Conservation (phyloP, 2,329 filamentous ascomycete genomes). For the Apiospora saccharicola region DNA sequence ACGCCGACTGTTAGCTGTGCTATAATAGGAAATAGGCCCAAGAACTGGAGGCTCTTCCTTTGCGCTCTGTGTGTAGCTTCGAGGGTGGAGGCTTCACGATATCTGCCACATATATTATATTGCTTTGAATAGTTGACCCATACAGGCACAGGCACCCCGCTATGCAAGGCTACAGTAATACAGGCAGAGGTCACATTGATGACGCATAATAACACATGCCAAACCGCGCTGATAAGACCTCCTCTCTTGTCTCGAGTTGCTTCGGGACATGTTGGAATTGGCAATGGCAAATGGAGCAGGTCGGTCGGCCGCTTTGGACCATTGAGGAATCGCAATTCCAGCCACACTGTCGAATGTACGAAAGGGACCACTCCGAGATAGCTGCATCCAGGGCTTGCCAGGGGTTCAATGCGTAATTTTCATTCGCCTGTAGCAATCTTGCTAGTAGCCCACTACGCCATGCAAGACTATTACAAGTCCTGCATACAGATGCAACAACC, state of each 20-base stretch:
- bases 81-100: constrained; percentile 1
- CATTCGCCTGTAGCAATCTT: neutral
- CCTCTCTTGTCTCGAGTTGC: too few species aligned
- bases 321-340: neutral
- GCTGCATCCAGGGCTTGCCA: neutral
- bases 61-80: neutral
- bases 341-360: neutral
- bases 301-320: neutral
- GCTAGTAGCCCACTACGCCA: neutral
- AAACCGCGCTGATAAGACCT: neutral
- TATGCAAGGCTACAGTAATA: neutral
- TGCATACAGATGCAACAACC: constrained; percentile 5
- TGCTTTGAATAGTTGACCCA: neutral
- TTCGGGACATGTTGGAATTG: neutral
- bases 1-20: constrained; percentile 9
- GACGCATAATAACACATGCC: neutral
- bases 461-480: constrained; percentile 15
- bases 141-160: neutral
- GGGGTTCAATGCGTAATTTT: neutral
- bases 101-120: neutral
- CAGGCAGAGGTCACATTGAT: neutral
- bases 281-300: neutral
- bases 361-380: neutral
- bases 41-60: neutral
- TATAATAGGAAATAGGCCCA: neutral